Conservation (phyloP, 2,329 filamentous ascomycete genomes). For the Penicillium sp. region DNA sequence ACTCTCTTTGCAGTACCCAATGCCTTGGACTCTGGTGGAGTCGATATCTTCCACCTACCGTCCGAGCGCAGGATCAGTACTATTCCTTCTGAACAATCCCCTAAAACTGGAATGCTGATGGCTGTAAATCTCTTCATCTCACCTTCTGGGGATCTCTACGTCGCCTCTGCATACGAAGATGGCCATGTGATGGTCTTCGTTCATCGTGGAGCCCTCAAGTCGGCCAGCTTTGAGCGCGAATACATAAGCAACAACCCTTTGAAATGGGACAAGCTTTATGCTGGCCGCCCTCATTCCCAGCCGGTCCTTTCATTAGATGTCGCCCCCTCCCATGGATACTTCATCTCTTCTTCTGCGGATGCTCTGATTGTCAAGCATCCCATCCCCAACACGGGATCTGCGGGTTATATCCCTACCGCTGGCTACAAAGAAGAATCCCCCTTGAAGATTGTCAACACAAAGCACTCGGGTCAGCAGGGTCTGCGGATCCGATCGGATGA, state of each 20-base stretch:
- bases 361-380: conserved; percentile 73
- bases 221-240: conserved; percentile 26
- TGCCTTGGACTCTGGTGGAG: conserved; percentile 67
- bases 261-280: conserved; percentile 59
- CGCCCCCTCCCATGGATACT: conserved; percentile 51
- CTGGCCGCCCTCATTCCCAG: conserved; percentile 67
- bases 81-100: conserved; percentile 46
- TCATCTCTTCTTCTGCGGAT: conserved; percentile 81
- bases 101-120: conserved; percentile 76
- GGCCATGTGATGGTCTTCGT: conserved; percentile 68
- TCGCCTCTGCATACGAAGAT: conserved; percentile 81
- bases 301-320: conserved; percentile 74
- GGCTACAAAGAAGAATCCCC: conserved; percentile 39
- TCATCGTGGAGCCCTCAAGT: conserved; percentile 42
- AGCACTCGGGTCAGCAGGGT: conserved; percentile 85
- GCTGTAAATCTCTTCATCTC: conserved; percentile 62
- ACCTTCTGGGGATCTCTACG: conserved; percentile 49
- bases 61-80: conserved; percentile 66
- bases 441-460: conserved; percentile 67
- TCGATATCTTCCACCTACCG: conserved; percentile 83
- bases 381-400: conserved; percentile 43
- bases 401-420: conserved; percentile 5
- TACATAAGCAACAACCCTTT: conserved; percentile 24
- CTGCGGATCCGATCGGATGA: conserved; percentile 75
- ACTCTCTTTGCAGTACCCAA: conserved; percentile 79